These are phyloP conservation scores for Trametes versicolor DNA, from an alignment of 1,284 basidiomycete species.

Conservation along the genomic window DNA sequence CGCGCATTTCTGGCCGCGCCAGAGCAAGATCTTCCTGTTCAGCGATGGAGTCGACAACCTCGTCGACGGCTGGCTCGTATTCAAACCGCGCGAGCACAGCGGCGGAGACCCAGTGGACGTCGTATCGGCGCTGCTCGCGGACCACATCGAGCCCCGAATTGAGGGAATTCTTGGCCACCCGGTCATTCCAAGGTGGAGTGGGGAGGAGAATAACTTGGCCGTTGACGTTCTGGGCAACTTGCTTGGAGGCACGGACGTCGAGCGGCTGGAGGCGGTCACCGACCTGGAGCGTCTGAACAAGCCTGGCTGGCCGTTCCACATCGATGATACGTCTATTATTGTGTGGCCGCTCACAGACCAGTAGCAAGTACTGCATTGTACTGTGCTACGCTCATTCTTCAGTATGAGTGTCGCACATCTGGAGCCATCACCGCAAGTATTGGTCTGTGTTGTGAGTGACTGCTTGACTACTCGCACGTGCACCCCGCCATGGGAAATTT, in stretches of 20 bases:
- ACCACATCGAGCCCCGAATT: conserved; percentile 9
- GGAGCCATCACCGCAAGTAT: too few species aligned
- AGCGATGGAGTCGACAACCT: conserved; percentile 21
- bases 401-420: too few species aligned
- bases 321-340: conserved; percentile 17
- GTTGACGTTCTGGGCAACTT: conserved; percentile 19
- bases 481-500: too few species aligned
- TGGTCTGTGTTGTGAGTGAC: too few species aligned
- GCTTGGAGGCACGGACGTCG: conserved; percentile 11
- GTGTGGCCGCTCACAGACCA: too few species aligned
- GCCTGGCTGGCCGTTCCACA: conserved; percentile 12
- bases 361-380: too few species aligned
- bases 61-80: conserved; percentile 16
- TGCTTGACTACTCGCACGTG: too few species aligned
- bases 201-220: conserved; percentile 9
- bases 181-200: conserved; percentile 10
- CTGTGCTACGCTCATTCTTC: too few species aligned
- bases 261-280: conserved; percentile 5
- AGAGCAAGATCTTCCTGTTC: conserved; percentile 14
- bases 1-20: neutral
- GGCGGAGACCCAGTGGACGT: conserved; percentile 14
- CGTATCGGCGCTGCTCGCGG: conserved; percentile 11
- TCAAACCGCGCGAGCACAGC: conserved; percentile 6
- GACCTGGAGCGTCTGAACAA: conserved; percentile 4
- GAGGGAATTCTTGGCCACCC: conserved; percentile 11